These are phyloP conservation scores for Cetraspora pellucida DNA, from an alignment of 192 early-diverging fungal genomes.

Conservation along the genomic window DNA sequence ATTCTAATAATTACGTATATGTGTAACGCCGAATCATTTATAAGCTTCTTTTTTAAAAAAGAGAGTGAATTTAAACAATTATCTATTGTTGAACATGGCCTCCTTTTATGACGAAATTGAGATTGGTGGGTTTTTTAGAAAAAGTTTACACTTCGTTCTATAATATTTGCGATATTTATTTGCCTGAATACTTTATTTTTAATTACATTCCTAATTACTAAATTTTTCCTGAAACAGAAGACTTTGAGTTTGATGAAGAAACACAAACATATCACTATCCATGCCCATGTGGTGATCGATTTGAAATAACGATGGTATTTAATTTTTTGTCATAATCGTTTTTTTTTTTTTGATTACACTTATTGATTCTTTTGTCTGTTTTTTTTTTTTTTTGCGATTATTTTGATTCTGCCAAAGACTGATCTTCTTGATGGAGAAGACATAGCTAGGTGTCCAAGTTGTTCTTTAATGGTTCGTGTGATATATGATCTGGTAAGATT, in stretches of 20 bases:
- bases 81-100: constrained; percentile 36
- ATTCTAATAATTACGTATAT: no score
- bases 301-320: constrained; percentile 77
- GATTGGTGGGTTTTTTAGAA: constrained; percentile 38
- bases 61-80: no score
- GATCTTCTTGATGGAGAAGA: constrained; percentile 82
- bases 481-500: constrained; percentile 77
- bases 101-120: constrained; percentile 66
- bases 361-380: background rate
- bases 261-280: constrained; percentile 84
- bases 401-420: constrained; percentile 44
- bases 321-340: constrained; percentile 9
- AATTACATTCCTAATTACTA: background rate
- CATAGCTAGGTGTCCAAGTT: constrained; percentile 88
- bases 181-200: constrained; percentile 30
- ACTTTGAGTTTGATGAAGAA: constrained; percentile 92
- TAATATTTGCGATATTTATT: background rate
- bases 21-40: no score
- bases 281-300: constrained; percentile 96
- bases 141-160: background rate
- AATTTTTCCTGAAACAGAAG: constrained; percentile 53
- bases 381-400: background rate
- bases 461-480: constrained; percentile 88
- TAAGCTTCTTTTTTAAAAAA: no score
- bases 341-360: constrained; percentile 2